Conservation (phyloP, 306 rosid genomes). For the Castanea crenata region DNA sequence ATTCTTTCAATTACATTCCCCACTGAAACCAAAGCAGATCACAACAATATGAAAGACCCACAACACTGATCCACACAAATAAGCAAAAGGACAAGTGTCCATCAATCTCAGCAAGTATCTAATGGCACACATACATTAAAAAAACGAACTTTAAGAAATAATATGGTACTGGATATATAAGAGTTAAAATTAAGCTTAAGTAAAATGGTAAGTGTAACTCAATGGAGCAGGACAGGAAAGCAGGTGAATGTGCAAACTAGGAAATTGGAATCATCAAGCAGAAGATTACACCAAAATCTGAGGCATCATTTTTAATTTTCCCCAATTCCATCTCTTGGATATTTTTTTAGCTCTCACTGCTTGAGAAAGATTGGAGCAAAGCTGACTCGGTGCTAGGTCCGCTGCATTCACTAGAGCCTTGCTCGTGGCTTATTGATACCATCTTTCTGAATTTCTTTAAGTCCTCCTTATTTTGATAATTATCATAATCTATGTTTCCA, state of each 20-base stretch:
- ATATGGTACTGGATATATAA: no score
- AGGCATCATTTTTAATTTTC: slow-evolving; percentile 19
- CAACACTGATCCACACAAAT: not conserved
- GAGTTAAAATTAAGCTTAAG: no score
- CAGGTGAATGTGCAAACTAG: not conserved
- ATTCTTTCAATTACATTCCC: not conserved
- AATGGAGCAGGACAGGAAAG: not conserved
- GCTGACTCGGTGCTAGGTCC: slow-evolving; percentile 55
- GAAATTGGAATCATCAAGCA: slow-evolving; percentile 18
- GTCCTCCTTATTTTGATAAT: slow-evolving; percentile 49
- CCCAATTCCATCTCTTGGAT: slow-evolving; percentile 32
- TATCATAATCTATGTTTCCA: slow-evolving; percentile 29
- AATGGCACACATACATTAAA: no score
- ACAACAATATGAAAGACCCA: slow-evolving; percentile 13
- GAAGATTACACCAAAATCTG: slow-evolving; percentile 9
- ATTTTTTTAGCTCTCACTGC: slow-evolving; percentile 42
- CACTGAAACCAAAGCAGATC: slow-evolving; percentile 12
- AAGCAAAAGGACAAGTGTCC: not conserved
- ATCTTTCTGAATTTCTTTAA: slow-evolving; percentile 34
- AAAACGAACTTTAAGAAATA: no score
- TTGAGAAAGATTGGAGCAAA: slow-evolving; percentile 32
- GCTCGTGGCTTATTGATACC: slow-evolving; percentile 33
- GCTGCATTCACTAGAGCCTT: slow-evolving; percentile 25
- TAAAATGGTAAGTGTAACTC: no score
- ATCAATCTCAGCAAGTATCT: slow-evolving; percentile 9